Evolutionary conservation across 257 asterid genomes (phyloP).

Genomic region (Solanum appendiculatum): DNA sequence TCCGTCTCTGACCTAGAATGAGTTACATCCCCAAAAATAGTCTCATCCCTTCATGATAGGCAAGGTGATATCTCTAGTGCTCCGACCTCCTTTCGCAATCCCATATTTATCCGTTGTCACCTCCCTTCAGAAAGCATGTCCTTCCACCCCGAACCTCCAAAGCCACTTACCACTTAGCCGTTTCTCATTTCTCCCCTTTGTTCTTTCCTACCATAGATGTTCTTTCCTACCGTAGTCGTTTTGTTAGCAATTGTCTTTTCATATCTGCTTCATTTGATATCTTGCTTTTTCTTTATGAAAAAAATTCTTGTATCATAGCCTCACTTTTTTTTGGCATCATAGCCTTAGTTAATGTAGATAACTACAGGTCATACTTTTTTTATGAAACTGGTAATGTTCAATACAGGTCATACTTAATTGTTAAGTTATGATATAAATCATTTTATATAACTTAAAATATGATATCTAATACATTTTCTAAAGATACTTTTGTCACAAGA

Average conservation of each 20-base stretch:
- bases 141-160: background rate
- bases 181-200: background rate
- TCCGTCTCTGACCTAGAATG: background rate
- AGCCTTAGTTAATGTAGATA: background rate
- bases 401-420: background rate
- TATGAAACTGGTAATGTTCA: background rate
- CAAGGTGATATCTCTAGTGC: background rate
- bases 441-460: background rate
- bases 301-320: background rate
- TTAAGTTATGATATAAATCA: background rate
- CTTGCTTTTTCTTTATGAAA: background rate
- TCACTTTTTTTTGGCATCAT: background rate
- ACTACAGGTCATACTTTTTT: background rate
- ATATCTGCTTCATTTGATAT: background rate
- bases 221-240: background rate
- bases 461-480: background rate
- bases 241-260: background rate
- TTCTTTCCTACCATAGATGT: background rate
- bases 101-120: background rate
- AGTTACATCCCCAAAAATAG: background rate
- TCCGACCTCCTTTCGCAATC: background rate
- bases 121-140: background rate
- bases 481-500: background rate
- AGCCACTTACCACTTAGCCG: background rate
- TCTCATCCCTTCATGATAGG: background rate